Evolutionary conservation across 345 rosid genomes (phyloP), one percentile per base, ranked within the genome.

Genomic region (Hibiscus mutabilis): DNA sequence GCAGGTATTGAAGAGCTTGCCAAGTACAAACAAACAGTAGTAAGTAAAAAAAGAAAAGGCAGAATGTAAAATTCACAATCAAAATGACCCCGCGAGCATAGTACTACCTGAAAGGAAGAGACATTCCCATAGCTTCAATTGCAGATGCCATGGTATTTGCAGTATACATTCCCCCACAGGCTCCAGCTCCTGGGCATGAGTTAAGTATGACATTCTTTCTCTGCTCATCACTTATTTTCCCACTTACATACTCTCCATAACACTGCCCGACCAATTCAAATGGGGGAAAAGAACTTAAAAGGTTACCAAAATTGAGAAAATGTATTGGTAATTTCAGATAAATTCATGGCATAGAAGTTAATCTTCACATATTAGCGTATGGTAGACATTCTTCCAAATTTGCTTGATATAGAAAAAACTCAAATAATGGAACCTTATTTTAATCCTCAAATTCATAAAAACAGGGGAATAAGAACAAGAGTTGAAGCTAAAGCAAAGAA

Each of bases 71-170:
- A 42, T 15, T 18, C 40, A 24, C 10, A 37, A 73, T 15, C 22
- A 37, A 76, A 60, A 18, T 57, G 66, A 60, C 59, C 68, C 31
- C 8, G 31, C 49, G 64, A 25, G 60, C n/a, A 56, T 25, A 64
- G 46, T 69, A 68, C 53, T 65, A 95, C 99, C 99, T 95, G 79
- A 87, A 91, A 63, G 98, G 99, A 81, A 95, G 99, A 73, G 91
- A 90, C 99, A 95, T 95, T 75, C 99, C 99, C 97, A 95, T 86
- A 12, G 97, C 96, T 85, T 95, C 99, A 59, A 95, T 92, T 2
- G 99, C 98, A 79, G 97, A 95, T 77, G 99, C 99, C 99, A 95
- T 95, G 13, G 99, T 95, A 73, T 95, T 95, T 70, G 99, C 98
- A 0, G 99, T 92, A 79, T 95, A 95, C 99, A 95, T 95, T 66